Base-by-base conservation (phyloP, 2,329 filamentous ascomycete genomes). In the Aspergillus unguis region DNA sequence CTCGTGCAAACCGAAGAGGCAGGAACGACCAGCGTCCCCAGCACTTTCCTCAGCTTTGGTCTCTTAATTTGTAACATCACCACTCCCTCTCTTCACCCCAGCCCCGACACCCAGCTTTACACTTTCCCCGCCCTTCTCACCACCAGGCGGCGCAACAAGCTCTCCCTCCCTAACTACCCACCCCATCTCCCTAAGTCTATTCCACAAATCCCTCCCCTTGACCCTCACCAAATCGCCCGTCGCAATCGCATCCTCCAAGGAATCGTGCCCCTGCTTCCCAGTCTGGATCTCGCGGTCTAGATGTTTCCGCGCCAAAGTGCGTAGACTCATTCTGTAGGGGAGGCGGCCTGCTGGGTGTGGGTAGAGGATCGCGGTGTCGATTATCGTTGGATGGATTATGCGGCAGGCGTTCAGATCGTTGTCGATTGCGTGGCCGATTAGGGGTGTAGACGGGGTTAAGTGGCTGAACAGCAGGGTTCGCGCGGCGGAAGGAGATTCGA, bases 371-470 rank as follows among this genome's bases (percentile, higher is more conserved):
- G 90, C 84, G 0, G 92, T 96, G 69, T 97, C 92, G 63, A 96
- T 82, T 49, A 96, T 79, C 0, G 82, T 87, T 0, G 88, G 88
- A 63, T 97, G 94, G 41, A 96, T 85, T 46, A 97, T 81, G 33
- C 92, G 87, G 37, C 87, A 79, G 2, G 86, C 83, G 67, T 96
- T 96, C 50, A 99, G 81, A 64, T 99, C 94, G 66, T 99, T 99
- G 65, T 99, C 94, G 6, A 97, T 83, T 0, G 90, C 92, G 69
- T 99, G 94, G 0, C 94, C 94, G 43, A 99, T 88, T 1, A 99
- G 74, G 0, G 92, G 88, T 0, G 92, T 99, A 0, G 80, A 75
- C 0, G 90, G 88, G 1, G 85, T 81, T 45, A 99, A 80, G 48
- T 88, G 79, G 0, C 81, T 80, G 70, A 95, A 90, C 6, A 99